phyloP scores from a whole-genome alignment of 2,329 filamentous ascomycete species.

The Ophiostoma montium region DNA sequence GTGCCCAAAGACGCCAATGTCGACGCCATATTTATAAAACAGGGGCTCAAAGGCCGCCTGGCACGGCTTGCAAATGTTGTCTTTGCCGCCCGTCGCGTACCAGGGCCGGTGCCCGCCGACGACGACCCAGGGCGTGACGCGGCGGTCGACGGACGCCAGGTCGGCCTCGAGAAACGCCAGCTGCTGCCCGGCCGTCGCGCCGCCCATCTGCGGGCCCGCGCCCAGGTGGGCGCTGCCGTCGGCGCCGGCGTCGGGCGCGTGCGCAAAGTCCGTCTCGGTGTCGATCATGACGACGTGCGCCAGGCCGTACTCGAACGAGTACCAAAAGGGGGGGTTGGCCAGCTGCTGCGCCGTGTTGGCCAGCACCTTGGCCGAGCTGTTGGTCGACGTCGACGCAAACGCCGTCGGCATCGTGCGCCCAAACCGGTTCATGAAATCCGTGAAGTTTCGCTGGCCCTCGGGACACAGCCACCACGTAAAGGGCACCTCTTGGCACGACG shows the following conservation, averaged over 20 bases:
- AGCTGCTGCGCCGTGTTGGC: slow-evolving; percentile 31
- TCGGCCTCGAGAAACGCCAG: slow-evolving; percentile 40
- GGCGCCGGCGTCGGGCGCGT: slow-evolving; percentile 30
- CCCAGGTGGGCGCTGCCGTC: slow-evolving; percentile 24
- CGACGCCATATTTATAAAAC: slow-evolving; percentile 41
- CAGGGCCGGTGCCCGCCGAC: slow-evolving; percentile 30
- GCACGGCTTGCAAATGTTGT: slow-evolving; percentile 28
- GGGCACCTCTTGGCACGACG: slow-evolving; percentile 32
- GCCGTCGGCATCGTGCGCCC: slow-evolving; percentile 35
- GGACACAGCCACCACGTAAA: slow-evolving; percentile 26
- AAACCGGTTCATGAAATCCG: slow-evolving; percentile 43
- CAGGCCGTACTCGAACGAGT: slow-evolving; percentile 46
- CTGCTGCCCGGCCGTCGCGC: slow-evolving; percentile 34
- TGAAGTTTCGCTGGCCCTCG: slow-evolving; percentile 44
- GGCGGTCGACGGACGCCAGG: slow-evolving; percentile 40
- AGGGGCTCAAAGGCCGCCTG: slow-evolving; percentile 38
- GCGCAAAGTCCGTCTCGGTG: slow-evolving; percentile 41
- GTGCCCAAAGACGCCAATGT: slow-evolving; percentile 42
- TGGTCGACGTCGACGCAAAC: slow-evolving; percentile 33
- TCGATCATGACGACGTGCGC: slow-evolving; percentile 39
- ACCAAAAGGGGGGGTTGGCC: slow-evolving; percentile 42
- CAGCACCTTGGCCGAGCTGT: slow-evolving; percentile 25
- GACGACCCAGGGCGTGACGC: slow-evolving; percentile 38
- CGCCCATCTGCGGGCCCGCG: slow-evolving; percentile 36
- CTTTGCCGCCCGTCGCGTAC: slow-evolving; percentile 27